These are phyloP conservation scores for Neopestalotiopsis sp. DNA, from an alignment of 2,329 filamentous ascomycete genomes.

Conservation along the genomic window DNA sequence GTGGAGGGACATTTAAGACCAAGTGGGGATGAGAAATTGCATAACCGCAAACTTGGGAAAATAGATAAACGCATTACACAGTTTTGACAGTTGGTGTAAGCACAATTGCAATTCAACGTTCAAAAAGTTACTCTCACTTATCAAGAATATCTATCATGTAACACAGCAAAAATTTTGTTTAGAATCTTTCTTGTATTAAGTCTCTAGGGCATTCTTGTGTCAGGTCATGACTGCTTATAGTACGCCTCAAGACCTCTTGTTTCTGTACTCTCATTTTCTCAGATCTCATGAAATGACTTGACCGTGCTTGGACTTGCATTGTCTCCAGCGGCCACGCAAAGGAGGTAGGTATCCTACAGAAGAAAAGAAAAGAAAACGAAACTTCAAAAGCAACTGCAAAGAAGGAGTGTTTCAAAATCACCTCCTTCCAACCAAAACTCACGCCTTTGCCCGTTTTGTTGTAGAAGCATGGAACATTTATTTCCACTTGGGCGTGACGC, in stretches of 20 bases:
- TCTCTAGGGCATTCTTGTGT: neutral
- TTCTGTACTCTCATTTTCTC: slow-evolving; percentile 11
- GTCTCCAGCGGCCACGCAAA: slow-evolving; percentile 10
- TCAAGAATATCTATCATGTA: no score
- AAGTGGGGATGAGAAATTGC: no score
- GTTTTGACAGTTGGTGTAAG: no score
- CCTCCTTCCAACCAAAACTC: neutral
- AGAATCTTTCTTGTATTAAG: neutral
- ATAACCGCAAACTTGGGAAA: no score
- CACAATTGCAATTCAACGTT: no score
- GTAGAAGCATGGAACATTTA: neutral
- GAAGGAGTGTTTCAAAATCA: slow-evolving; percentile 13
- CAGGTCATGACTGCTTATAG: neutral
- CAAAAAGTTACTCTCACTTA: no score
- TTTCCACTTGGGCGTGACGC: neutral
- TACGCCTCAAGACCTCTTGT: neutral
- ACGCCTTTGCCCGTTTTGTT: neutral
- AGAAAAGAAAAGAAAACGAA: slow-evolving; percentile 19
- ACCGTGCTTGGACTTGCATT: slow-evolving; percentile 1
- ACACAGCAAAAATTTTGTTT: neutral
- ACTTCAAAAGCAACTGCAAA: neutral
- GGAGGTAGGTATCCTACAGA: slow-evolving; percentile 22
- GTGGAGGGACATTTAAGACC: no score
- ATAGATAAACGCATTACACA: no score
- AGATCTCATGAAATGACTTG: slow-evolving; percentile 13